These are phyloP conservation scores for Trichoderma guizhouense DNA, from an alignment of 2,329 filamentous ascomycete genomes.

Conservation along the genomic window DNA sequence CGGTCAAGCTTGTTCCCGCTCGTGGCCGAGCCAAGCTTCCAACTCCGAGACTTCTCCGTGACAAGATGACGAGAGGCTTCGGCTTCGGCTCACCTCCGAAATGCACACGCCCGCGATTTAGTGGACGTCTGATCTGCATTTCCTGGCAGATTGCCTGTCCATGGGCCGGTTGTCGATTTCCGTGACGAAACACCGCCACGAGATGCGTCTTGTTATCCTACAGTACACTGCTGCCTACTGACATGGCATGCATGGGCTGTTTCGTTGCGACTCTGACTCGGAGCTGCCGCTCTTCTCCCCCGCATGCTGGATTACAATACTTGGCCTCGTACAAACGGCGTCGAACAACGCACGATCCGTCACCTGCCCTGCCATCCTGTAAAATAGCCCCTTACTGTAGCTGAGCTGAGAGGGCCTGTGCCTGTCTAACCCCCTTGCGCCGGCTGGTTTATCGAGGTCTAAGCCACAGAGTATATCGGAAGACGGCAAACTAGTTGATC, in stretches of 20 bases:
- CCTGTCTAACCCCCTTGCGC: background rate
- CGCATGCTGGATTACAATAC: background rate
- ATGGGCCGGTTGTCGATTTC: background rate
- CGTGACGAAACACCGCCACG: background rate
- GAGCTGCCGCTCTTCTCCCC: background rate
- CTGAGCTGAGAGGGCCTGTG: background rate
- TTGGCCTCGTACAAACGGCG: background rate
- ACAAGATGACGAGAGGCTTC: background rate
- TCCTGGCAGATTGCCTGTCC: background rate
- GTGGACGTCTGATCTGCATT: background rate
- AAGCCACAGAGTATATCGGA: conserved; percentile 13
- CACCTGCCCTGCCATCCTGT: background rate
- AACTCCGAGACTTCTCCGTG: conserved; percentile 12
- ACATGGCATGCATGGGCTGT: background rate
- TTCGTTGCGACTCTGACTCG: background rate
- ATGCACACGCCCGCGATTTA: background rate
- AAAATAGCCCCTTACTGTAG: background rate
- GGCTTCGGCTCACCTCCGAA: background rate
- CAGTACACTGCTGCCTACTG: background rate
- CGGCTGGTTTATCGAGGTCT: background rate
- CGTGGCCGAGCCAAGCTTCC: background rate
- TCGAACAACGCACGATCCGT: background rate
- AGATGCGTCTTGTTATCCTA: background rate
- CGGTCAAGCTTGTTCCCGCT: background rate
- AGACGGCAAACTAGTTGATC: conserved; percentile 8